Conservation (phyloP, 2,329 filamentous ascomycete species). For the Diaporthe australafricana region DNA sequence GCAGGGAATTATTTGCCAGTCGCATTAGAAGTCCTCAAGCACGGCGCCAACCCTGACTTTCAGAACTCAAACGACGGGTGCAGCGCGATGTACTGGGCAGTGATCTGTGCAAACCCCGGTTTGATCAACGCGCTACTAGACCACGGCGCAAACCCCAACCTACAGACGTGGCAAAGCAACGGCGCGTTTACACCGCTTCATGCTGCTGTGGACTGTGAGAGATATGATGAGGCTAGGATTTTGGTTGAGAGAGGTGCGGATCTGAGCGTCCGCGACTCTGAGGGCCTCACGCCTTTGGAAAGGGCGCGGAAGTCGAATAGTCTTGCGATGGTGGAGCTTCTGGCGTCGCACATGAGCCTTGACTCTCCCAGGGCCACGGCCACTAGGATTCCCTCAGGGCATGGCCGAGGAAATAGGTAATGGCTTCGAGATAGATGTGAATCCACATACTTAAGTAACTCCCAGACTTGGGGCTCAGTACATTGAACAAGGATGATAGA, state of each 20-base stretch:
- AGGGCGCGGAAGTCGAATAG: conserved; percentile 1
- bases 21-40: neutral
- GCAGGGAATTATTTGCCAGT: conserved; percentile 9
- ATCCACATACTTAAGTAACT: too few species aligned
- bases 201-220: neutral
- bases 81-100: neutral
- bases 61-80: neutral
- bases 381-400: neutral
- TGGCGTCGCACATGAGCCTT: neutral
- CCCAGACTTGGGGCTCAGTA: too few species aligned
- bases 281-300: neutral
- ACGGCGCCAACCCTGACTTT: neutral
- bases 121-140: conserved; percentile 9
- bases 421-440: neutral
- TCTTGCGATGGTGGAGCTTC: conserved; percentile 12
- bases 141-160: neutral
- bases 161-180: neutral
- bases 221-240: neutral
- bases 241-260: neutral
- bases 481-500: too few species aligned
- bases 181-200: neutral
- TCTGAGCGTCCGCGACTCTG: neutral
- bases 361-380: neutral
- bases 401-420: conserved; percentile 4
- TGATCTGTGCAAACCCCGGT: neutral